Conservation (phyloP, 2,329 filamentous ascomycete genomes). For the Bipolaris gigantea region DNA sequence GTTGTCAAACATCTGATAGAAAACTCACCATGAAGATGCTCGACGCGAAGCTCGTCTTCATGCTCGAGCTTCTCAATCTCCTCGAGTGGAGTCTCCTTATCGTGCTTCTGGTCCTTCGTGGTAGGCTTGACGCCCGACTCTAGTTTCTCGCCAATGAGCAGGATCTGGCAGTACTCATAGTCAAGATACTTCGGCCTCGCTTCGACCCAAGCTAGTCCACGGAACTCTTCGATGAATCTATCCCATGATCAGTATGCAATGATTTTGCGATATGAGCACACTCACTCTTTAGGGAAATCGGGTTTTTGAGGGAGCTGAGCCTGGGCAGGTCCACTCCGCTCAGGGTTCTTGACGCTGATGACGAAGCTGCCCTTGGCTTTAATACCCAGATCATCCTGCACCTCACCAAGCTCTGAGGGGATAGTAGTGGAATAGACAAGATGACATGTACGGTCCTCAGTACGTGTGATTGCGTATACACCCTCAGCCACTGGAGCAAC, state of each 20-base stretch:
- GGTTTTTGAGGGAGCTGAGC: slow-evolving; percentile 66
- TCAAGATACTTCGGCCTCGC: slow-evolving; percentile 73
- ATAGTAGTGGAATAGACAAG: slow-evolving; percentile 79
- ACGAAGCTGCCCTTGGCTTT: slow-evolving; percentile 74
- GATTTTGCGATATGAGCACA: neutral
- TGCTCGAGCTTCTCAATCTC: slow-evolving; percentile 75
- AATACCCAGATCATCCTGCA: slow-evolving; percentile 76
- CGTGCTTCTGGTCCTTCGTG: slow-evolving; percentile 58
- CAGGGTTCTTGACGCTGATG: slow-evolving; percentile 78
- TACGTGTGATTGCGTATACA: slow-evolving; percentile 78
- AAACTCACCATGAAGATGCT: slow-evolving; percentile 56
- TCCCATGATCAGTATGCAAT: slow-evolving; percentile 8
- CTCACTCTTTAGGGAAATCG: slow-evolving; percentile 71
- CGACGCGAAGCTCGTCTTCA: slow-evolving; percentile 71
- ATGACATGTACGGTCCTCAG: slow-evolving; percentile 68
- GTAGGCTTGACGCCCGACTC: slow-evolving; percentile 61
- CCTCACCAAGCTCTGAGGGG: slow-evolving; percentile 67
- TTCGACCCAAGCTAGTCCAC: slow-evolving; percentile 72
- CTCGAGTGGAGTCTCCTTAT: slow-evolving; percentile 66
- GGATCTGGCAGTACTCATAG: slow-evolving; percentile 72
- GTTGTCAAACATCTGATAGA: neutral
- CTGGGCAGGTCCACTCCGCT: slow-evolving; percentile 65
- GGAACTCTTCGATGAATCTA: slow-evolving; percentile 72
- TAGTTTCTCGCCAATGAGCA: slow-evolving; percentile 73
- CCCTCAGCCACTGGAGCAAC: slow-evolving; percentile 80